phyloP scores from a whole-genome alignment of 2,329 filamentous ascomycete species.

The Phaeomoniella chlamydospora region DNA sequence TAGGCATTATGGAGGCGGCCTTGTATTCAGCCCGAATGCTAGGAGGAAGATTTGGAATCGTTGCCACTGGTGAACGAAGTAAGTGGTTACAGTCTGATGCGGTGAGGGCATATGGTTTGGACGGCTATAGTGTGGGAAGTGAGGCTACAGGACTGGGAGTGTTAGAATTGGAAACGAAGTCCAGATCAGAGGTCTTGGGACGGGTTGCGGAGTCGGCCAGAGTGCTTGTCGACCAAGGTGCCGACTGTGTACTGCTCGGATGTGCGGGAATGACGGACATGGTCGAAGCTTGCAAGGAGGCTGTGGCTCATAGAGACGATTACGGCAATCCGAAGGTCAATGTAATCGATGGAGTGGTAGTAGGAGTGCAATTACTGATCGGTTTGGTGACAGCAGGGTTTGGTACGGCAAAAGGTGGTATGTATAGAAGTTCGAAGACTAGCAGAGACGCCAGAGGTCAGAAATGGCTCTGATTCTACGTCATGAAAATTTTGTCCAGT shows the following conservation, averaged over 20 bases:
- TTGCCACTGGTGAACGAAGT: conserved; percentile 24
- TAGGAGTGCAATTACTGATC: conserved; percentile 17
- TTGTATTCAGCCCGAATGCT: conserved; percentile 36
- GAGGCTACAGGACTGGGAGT: conserved; percentile 27
- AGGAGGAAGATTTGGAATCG: conserved; percentile 30
- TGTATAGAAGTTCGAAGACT: conserved; percentile 15
- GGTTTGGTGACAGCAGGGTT: conserved; percentile 13
- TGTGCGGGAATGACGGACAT: conserved; percentile 36
- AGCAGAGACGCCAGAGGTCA: conserved; percentile 13
- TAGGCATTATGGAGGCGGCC: conserved; percentile 37
- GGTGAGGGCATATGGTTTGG: conserved; percentile 26
- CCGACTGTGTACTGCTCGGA: conserved; percentile 28
- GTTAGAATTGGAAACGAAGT: conserved; percentile 27
- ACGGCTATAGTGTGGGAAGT: conserved; percentile 26
- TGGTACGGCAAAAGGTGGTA: conserved; percentile 16
- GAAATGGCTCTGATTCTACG: conserved; percentile 11
- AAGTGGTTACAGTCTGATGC: conserved; percentile 25
- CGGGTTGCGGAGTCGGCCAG: conserved; percentile 23
- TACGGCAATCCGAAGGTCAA: conserved; percentile 20
- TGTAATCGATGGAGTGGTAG: conserved; percentile 37
- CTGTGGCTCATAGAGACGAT: conserved; percentile 22
- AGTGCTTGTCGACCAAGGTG: conserved; percentile 24
- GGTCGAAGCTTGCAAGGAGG: conserved; percentile 29
- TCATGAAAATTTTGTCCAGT: no score
- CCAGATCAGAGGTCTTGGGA: conserved; percentile 21